Conservation (phyloP, 2,329 filamentous ascomycete species). For the Ophiostoma ulmi region DNA sequence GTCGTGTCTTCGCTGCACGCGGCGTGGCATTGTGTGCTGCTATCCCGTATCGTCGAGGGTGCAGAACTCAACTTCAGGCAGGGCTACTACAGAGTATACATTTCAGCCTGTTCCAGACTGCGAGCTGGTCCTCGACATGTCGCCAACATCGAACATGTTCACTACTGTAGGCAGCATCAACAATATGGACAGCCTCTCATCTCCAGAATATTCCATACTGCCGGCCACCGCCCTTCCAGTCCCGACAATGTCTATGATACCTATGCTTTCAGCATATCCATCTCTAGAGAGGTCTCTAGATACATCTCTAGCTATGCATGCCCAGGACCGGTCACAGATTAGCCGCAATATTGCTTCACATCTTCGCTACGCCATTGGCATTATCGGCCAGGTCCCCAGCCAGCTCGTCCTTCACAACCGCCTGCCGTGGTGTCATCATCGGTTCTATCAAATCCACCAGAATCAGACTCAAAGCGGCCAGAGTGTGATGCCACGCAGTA, state of each 20-base stretch:
- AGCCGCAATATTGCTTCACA: constrained; percentile 30
- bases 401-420: constrained; percentile 46
- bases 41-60: constrained; percentile 36
- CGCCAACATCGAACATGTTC: too few species aligned
- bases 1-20: constrained; percentile 48
- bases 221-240: too few species aligned
- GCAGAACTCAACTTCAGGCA: neutral
- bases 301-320: too few species aligned
- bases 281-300: too few species aligned
- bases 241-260: neutral
- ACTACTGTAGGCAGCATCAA: too few species aligned
- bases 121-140: neutral
- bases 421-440: constrained; percentile 50
- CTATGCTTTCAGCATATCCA: neutral
- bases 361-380: constrained; percentile 44
- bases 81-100: neutral
- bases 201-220: neutral
- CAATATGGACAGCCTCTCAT: neutral
- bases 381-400: constrained; percentile 46
- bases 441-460: constrained; percentile 32
- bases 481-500: constrained; percentile 44
- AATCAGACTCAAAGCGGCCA: constrained; percentile 35
- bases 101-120: neutral
- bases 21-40: constrained; percentile 44
- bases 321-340: neutral